Evolutionary conservation across 768 basidiomycete species (phyloP).

Genomic region (Lentinus brumalis): DNA sequence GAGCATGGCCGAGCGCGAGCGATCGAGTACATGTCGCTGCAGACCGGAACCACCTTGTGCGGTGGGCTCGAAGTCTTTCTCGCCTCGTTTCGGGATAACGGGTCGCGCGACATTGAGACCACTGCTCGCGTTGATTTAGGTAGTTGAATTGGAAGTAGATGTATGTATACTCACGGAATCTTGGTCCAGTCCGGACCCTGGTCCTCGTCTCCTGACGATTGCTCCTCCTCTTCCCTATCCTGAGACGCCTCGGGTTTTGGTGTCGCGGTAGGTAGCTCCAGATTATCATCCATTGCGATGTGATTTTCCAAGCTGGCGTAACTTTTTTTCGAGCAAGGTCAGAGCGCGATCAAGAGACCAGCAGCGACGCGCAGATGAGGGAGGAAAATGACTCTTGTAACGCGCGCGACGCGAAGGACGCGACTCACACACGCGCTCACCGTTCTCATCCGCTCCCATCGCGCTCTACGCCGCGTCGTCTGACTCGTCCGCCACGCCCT

Average conservation of each 20-base stretch:
- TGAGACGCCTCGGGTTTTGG: slow-evolving; percentile 29
- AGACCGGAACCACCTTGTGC: slow-evolving; percentile 64
- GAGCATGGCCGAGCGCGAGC: slow-evolving; percentile 85
- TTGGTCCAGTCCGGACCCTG: slow-evolving; percentile 83
- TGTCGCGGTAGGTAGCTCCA: slow-evolving; percentile 46
- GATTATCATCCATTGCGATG: slow-evolving; percentile 58
- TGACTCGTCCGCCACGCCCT: not conserved
- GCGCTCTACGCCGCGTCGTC: not conserved
- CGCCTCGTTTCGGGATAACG: slow-evolving; percentile 91
- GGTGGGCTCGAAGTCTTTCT: slow-evolving; percentile 95
- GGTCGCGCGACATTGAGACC: slow-evolving; percentile 45
- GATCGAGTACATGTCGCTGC: slow-evolving; percentile 80
- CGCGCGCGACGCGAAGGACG: slow-evolving; percentile 1
- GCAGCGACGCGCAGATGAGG: not conserved
- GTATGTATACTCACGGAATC: slow-evolving; percentile 49
- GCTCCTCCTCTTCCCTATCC: slow-evolving; percentile 46
- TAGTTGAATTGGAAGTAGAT: too few species aligned
- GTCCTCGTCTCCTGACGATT: slow-evolving; percentile 75
- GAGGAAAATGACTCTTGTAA: slow-evolving; percentile 5
- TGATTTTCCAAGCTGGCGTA: not conserved
- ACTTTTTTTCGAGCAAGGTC: not conserved
- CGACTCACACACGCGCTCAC: not conserved
- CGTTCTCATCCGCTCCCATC: not conserved
- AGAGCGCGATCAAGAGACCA: not conserved
- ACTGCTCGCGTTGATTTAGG: not conserved